These are phyloP conservation scores for Papiliotrema terrestris DNA, from an alignment of 1,284 basidiomycete genomes.

Conservation along the genomic window DNA sequence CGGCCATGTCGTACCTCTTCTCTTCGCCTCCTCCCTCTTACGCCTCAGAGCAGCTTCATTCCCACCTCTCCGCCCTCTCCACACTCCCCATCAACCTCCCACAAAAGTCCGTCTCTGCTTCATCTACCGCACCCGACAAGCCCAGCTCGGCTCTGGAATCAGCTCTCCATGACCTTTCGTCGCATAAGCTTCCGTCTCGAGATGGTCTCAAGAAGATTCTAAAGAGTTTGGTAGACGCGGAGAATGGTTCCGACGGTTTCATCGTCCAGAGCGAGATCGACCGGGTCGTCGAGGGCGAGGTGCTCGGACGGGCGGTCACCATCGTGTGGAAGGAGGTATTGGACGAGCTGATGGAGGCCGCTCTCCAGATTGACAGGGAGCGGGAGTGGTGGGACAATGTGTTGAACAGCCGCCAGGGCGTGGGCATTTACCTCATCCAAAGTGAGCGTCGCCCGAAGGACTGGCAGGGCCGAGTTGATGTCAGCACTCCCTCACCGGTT, in stretches of 20 bases:
- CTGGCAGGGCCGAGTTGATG: conserved; percentile 7
- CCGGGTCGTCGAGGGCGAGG: conserved; percentile 35
- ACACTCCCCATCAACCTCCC: conserved; percentile 40
- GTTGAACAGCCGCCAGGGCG: conserved; percentile 26
- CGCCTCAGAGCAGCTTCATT: conserved; percentile 39
- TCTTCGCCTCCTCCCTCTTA: conserved; percentile 32
- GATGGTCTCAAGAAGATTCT: conserved; percentile 31
- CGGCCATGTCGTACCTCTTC: conserved; percentile 5
- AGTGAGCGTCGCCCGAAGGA: conserved; percentile 36
- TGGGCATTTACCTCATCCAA: conserved; percentile 43
- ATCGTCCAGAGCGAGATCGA: conserved; percentile 23
- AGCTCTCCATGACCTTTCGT: conserved; percentile 35
- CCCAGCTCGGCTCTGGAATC: conserved; percentile 20
- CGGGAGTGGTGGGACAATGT: conserved; percentile 40
- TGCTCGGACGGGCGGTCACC: conserved; percentile 43
- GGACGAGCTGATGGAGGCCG: conserved; percentile 35
- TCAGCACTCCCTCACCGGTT: conserved; percentile 44
- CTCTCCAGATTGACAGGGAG: conserved; percentile 41
- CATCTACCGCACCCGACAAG: conserved; percentile 4
- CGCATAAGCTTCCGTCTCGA: conserved; percentile 21
- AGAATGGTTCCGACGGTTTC: conserved; percentile 1
- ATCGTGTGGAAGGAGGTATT: conserved; percentile 46
- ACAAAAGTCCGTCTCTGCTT: conserved; percentile 7
- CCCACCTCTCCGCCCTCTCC: conserved; percentile 40
- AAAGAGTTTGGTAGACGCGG: conserved; percentile 13